Evolutionary conservation across 2,329 filamentous ascomycete species (phyloP), one percentile per base, ranked within the genome.

Genomic region (Ceratocystis albifundus): DNA sequence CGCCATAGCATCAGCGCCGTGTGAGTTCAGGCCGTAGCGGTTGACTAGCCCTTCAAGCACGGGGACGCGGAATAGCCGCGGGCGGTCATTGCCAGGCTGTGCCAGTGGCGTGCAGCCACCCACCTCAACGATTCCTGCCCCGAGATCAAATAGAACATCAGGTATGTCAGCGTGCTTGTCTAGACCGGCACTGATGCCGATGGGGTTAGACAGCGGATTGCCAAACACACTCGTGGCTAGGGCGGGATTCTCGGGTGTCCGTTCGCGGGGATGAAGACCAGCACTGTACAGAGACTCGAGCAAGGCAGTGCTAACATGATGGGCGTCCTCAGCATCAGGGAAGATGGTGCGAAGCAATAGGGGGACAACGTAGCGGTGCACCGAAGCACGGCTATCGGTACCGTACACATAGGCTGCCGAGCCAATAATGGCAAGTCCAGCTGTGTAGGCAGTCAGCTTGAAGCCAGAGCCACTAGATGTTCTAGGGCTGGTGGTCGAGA

Each of bases 111-210:
- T 97, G 71, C 88, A 88, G 61, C 93, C 94, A 69, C 94, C 94
- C 1, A 99, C 88, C 74, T 99, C 94, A 36, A 99, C 90, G 46
- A 97, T 82, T 2, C 86, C 87, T 28, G 93, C 87, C 41, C 94
- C 94, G 2, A 96, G 78, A 6, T 86, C 90, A 73, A 97, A 89
- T 45, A 99, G 80, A 15, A 87, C 83, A 71, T 93, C 88, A 1
- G 92, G 89, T 65, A 97, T 87, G 69, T 96, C 90, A 65, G 87
- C 94, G 73, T 96, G 84, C 80, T 99, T 97, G 79, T 97, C 94
- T 55, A 99, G 85, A 8, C 94, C 94, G 4, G 90, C 94, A n/a
- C 90, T 95, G 69, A 95, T 96, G 66, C 88, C 94, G 71, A 99
- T 86, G 1, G 94, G 94, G 76, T 96, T 97, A 71, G 83, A 80